These are phyloP conservation scores for Colletotrichum sublineola DNA, from an alignment of 2,329 filamentous ascomycete genomes.

Conservation along the genomic window DNA sequence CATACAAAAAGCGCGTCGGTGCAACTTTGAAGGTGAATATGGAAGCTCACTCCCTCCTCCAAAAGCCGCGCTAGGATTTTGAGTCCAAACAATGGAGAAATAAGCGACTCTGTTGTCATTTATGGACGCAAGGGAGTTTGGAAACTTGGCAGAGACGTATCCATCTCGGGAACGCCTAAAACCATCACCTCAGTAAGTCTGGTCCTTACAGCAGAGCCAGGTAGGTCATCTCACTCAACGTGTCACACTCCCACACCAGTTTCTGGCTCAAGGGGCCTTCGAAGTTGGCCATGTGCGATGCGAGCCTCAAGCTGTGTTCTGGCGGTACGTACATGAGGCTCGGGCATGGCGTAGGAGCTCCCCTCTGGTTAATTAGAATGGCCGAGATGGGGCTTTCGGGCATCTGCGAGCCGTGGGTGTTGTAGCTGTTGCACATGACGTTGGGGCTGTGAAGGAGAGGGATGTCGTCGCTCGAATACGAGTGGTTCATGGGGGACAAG, in stretches of 20 bases:
- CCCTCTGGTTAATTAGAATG: constrained; percentile 68
- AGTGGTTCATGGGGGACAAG: constrained; percentile 70
- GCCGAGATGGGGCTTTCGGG: constrained; percentile 68
- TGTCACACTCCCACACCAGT: constrained; percentile 68
- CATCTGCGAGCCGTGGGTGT: constrained; percentile 64
- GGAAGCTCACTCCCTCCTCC: too few relatives aligned
- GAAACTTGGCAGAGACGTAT: too few relatives aligned
- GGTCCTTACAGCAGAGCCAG: constrained; percentile 40
- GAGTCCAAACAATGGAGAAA: too few relatives aligned
- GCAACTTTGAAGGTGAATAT: too few relatives aligned
- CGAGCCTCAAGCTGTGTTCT: constrained; percentile 71
- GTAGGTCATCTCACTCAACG: constrained; percentile 61
- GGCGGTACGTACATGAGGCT: constrained; percentile 72
- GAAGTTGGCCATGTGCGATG: constrained; percentile 70
- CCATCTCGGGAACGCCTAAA: constrained; percentile 66
- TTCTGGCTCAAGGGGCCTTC: constrained; percentile 68
- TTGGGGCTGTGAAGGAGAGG: constrained; percentile 65
- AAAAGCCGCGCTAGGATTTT: too few relatives aligned
- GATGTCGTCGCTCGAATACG: constrained; percentile 66
- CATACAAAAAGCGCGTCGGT: too few relatives aligned
- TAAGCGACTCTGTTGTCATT: too few relatives aligned
- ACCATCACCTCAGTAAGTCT: constrained; percentile 45
- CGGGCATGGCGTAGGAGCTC: constrained; percentile 71
- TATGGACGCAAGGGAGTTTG: too few relatives aligned
- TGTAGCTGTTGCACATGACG: constrained; percentile 69